A percentile compares a stretch with the other conserved stretches of the same genome.
Conservation (phyloP, 495 filamentous ascomycete genomes). For the Podospora comata region DNA sequence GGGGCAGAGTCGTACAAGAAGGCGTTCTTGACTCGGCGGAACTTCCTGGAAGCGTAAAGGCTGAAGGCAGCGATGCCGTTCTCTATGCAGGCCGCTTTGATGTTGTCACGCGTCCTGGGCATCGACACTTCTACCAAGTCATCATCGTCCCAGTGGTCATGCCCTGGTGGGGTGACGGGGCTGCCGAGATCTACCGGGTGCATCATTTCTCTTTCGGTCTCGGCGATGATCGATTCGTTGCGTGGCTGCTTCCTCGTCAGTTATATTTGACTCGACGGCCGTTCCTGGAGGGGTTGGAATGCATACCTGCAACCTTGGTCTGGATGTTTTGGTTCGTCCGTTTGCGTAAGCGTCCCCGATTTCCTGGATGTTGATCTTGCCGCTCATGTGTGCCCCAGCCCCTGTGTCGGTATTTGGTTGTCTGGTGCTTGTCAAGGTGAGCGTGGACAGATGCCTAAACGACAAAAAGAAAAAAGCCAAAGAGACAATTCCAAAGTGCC, state of each 20-base stretch:
- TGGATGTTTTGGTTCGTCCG: neutral
- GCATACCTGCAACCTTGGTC: neutral
- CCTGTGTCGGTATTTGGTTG: no score
- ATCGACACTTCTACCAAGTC: neutral
- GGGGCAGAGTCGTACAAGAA: neutral
- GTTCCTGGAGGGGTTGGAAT: neutral
- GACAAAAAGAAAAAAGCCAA: neutral
- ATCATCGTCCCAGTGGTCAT: neutral
- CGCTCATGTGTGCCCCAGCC: neutral
- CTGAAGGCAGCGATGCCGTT: neutral
- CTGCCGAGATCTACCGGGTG: neutral
- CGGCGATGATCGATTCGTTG: neutral
- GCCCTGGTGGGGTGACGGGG: neutral
- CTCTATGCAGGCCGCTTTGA: neutral
- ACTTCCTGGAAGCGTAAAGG: neutral
- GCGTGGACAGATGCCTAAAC: neutral
- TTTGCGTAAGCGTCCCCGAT: neutral
- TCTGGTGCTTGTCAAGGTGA: no score
- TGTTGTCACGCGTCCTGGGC: neutral
- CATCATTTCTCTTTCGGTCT: neutral
- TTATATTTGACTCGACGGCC: neutral
- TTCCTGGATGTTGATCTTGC: neutral
- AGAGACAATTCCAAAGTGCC: neutral
- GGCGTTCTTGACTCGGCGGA: neutral
- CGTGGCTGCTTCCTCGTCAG: neutral